Base-by-base conservation (phyloP, 805 yeast genomes). In the Nakazawaea molendinolei region DNA sequence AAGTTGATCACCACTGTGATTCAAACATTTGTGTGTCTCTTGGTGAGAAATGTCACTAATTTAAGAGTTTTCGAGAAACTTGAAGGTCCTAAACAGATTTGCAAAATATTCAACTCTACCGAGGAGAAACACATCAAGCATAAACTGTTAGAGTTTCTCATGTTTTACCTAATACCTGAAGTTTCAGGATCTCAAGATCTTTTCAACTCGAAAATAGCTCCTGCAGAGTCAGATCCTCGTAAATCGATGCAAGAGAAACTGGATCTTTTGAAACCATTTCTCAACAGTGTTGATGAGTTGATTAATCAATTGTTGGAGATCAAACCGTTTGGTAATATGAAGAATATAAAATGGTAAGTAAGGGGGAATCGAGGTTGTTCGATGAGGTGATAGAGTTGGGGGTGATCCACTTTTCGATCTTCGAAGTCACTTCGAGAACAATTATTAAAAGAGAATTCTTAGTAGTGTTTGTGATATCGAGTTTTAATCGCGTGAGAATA, bases 101-200 rank as follows among this genome's bases (percentile, higher is more conserved):
- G 84, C 43, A 48, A 52, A 5, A 46, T 69, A 9, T 61, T 71
- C 50, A 66, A 61, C 38, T 51, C 52, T 19, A 55, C 56, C 30
- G 45, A 52, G 17, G 56, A 69, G 3, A 76, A 76, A 46, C 67
- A 67, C 23, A 68, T 80, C 10, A 77, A 78, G 46, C 71, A 79
- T 44, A 74, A 77, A 45, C 67, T 77, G 9, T 64, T 82, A 33
- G 89, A 82, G 56, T 82, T 81, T 51, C 57, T 82, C 35, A 71
- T 81, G 38, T 78, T 80, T 50, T 81, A 82, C 48, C 55, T 82
- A 38, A 65, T 74, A 7, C 86, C 86, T 9, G 90, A 80, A 52
- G 56, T 69, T 1, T 36, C 42, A 13, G 30, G n/a, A n/a, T n/a
- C n/a, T n/a, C n/a, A n/a, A n/a, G n/a, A n/a, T n/a, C n/a, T n/a